Evolutionary conservation across 495 filamentous ascomycete species (phyloP), one percentile per base, ranked within the genome.

Genomic region (Physcia stellaris): DNA sequence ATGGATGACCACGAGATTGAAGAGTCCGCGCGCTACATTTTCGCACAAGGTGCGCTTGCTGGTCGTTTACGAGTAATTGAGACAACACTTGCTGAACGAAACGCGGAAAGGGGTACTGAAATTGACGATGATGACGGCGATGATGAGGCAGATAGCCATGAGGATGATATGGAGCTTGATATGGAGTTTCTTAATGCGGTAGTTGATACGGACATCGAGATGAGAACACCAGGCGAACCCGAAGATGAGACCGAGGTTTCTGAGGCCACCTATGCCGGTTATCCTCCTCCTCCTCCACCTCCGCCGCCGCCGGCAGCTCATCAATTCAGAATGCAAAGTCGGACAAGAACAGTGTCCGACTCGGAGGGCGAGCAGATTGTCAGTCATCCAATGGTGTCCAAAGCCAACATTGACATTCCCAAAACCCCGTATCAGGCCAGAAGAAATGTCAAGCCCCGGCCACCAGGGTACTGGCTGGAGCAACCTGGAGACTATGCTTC

Each of bases 391-490:
- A 57, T 71, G 26, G 68, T 68, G 49, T 58, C 63, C 4, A 73
- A 69, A 45, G 61, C 64, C 6, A 66, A 66, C 28, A 44, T 75
- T 26, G 70, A 73, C 15, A 63, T 77, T 21, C 73, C 73, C 15
- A 70, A 70, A 39, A 75, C 73, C 1, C 71, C 68, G 1, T 45
- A 17, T 32, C 32, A 48, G 18, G 40, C 37, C 39, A 35, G 39
- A 15, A 48, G 54, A 29, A 54, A 48, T 35, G 15, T 36, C 11
- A 48, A 51, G 1, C 38, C 46, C 23, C 70, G 13, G 58, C 63
- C 83, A 5, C 83, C 85, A 22, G 63, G 68, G 28, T 82, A 96
- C 60, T 98, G 90, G 90, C 67, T 90, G 24, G 77, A 83, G 41
- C 83, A 77, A 20, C 85, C 90, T 2, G 62, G 66, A 11, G 71